Conservation (phyloP, 2,329 filamentous ascomycete genomes). For the Kalmusia sp. region DNA sequence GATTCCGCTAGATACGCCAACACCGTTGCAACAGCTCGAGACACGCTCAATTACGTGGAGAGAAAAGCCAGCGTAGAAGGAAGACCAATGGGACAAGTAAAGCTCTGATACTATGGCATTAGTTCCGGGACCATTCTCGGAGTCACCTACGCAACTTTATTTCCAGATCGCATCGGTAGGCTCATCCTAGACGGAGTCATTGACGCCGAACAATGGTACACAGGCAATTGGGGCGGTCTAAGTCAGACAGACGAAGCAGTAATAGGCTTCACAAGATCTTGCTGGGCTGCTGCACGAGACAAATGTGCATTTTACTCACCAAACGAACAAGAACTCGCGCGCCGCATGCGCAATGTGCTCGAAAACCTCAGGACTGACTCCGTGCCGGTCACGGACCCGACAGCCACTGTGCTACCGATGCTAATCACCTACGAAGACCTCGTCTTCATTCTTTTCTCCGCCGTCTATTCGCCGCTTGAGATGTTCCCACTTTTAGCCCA, state of each 20-base stretch:
- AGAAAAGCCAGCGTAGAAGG: constrained; percentile 21
- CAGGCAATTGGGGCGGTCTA: constrained; percentile 37
- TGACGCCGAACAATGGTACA: constrained; percentile 56
- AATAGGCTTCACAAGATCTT: constrained; percentile 61
- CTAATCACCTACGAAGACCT: constrained; percentile 22
- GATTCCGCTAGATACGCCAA: constrained; percentile 34
- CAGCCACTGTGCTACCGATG: background rate
- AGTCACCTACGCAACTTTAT: constrained; percentile 55
- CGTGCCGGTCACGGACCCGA: background rate
- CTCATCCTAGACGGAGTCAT: constrained; percentile 54
- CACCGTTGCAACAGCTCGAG: constrained; percentile 37
- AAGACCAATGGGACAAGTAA: constrained; percentile 31
- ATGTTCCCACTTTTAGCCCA: background rate
- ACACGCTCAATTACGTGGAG: constrained; percentile 38
- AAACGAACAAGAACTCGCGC: background rate
- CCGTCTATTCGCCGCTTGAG: constrained; percentile 5
- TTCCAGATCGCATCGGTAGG: constrained; percentile 50
- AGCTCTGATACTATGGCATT: constrained; percentile 49
- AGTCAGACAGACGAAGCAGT: constrained; percentile 63
- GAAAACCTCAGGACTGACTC: constrained; percentile 13
- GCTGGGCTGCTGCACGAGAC: constrained; percentile 55
- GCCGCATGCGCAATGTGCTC: background rate
- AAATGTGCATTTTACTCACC: background rate
- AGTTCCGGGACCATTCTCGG: constrained; percentile 57
- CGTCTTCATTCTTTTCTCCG: constrained; percentile 9